A percentile compares a stretch with the other conserved stretches of the same genome.
These are phyloP conservation scores for Neltuma alba DNA, from an alignment of 306 rosid species.

Conservation along the genomic window DNA sequence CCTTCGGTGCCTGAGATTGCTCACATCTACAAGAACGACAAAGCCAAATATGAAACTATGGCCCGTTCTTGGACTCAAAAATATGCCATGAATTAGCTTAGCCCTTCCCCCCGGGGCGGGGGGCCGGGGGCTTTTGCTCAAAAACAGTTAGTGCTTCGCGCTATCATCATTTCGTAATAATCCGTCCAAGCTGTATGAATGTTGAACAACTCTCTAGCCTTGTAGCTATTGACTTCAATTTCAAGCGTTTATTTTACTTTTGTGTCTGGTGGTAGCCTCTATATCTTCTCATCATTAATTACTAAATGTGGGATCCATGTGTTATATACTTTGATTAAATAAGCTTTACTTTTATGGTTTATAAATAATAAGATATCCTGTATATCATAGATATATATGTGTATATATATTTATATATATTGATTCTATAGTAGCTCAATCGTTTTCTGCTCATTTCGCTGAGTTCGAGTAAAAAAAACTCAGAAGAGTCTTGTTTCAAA, in stretches of 20 bases:
- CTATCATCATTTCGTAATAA: not conserved
- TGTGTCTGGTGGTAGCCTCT: not conserved
- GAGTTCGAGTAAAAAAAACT: not conserved
- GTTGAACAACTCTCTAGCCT: not conserved
- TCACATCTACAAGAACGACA: conserved; percentile 75
- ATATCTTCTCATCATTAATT: not conserved
- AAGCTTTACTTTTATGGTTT: not conserved
- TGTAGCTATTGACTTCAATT: not conserved
- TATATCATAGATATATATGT: too few relatives aligned
- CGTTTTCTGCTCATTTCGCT: not conserved
- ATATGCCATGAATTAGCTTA: conserved; percentile 57
- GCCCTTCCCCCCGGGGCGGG: too few relatives aligned
- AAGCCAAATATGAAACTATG: conserved; percentile 68
- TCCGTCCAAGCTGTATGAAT: not conserved
- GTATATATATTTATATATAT: too few relatives aligned
- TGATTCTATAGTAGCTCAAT: too few relatives aligned
- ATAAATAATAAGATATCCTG: too few relatives aligned
- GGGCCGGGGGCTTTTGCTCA: not conserved
- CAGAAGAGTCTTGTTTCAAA: not conserved
- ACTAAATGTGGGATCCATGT: too few relatives aligned
- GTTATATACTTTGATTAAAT: not conserved
- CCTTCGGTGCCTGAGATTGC: conserved; percentile 84
- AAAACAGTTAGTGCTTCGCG: not conserved
- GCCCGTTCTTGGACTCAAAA: conserved; percentile 89
- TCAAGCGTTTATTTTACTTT: not conserved